A percentile compares a stretch with the other conserved stretches of the same genome.
phyloP scores from a whole-genome alignment of 108 stramenopile genomes.

The Phaeodactylum tricornutum region DNA sequence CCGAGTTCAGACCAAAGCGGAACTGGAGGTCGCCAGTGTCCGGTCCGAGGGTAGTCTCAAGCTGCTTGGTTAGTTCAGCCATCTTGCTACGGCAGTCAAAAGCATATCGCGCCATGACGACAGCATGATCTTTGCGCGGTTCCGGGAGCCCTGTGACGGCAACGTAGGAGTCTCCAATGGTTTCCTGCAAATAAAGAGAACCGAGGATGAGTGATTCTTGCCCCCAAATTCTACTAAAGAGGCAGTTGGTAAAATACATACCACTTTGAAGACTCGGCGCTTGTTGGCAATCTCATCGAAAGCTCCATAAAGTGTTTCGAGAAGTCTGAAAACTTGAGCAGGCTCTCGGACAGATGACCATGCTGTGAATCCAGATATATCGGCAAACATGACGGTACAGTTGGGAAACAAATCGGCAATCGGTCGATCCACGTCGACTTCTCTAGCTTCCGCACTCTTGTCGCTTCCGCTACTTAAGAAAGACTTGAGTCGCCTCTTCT shows the following conservation, averaged over 20 bases:
- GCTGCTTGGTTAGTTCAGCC: background rate
- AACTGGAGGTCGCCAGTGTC: constrained; percentile 6
- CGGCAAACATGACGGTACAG: constrained; percentile 24
- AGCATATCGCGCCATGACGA: constrained; percentile 9
- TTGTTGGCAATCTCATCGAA: constrained; percentile 22
- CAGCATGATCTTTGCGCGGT: constrained; percentile 9
- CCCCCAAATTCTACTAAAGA: background rate
- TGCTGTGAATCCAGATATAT: constrained; percentile 43
- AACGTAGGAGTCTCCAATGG: constrained; percentile 13
- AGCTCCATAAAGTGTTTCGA: constrained; percentile 27
- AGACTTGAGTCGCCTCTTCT: background rate
- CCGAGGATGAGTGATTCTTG: background rate
- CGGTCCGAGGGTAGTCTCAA: constrained; percentile 2
- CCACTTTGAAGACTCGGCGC: constrained; percentile 31
- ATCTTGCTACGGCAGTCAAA: background rate
- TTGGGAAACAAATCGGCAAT: constrained; percentile 19
- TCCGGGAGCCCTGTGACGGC: constrained; percentile 12
- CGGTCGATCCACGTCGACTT: background rate
- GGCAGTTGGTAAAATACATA: constrained; percentile 13
- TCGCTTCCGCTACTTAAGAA: constrained; percentile 1
- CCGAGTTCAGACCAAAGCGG: constrained; percentile 11
- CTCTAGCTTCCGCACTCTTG: background rate
- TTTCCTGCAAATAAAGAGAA: background rate
- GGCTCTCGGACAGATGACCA: constrained; percentile 11
- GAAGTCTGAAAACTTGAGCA: constrained; percentile 25